A percentile compares a stretch with the other conserved stretches of the same genome.
Conservation (phyloP, 805 yeast species). For the Candida chilensis region DNA sequence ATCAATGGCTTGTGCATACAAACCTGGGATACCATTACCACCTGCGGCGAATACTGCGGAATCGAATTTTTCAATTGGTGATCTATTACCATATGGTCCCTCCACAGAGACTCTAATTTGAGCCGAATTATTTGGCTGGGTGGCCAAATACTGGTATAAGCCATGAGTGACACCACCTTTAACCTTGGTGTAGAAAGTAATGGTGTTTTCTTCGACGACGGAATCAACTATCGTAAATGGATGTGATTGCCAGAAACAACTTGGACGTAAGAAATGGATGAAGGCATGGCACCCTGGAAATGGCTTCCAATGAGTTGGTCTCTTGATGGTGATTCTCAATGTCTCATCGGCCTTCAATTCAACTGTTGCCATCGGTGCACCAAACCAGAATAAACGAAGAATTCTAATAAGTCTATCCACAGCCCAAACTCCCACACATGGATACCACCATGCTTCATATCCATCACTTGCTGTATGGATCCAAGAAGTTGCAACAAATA, state of each 20-base stretch:
- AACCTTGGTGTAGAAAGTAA: slow-evolving; percentile 38
- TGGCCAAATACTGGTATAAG: slow-evolving; percentile 19
- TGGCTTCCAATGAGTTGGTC: slow-evolving; percentile 45
- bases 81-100: slow-evolving; percentile 49
- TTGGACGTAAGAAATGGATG: slow-evolving; percentile 34
- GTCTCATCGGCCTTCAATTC: slow-evolving; percentile 33
- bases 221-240: slow-evolving; percentile 51
- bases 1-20: slow-evolving; percentile 31
- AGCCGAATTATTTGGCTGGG: slow-evolving; percentile 20
- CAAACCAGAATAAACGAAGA: slow-evolving; percentile 18
- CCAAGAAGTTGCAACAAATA: slow-evolving; percentile 25
- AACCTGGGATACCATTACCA: slow-evolving; percentile 58
- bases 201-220: slow-evolving; percentile 26
- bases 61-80: slow-evolving; percentile 38
- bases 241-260: slow-evolving; percentile 56
- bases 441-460: slow-evolving; percentile 7
- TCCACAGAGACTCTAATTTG: slow-evolving; percentile 38
- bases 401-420: slow-evolving; percentile 22
- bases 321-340: slow-evolving; percentile 37
- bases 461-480: slow-evolving; percentile 16
- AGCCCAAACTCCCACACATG: slow-evolving; percentile 21
- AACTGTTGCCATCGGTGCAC: slow-evolving; percentile 30
- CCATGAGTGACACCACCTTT: slow-evolving; percentile 44
- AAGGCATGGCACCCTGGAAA: slow-evolving; percentile 59
- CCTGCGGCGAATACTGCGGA: slow-evolving; percentile 48